These are phyloP conservation scores for Hypoxylon sp. DNA, from an alignment of 2,329 filamentous ascomycete species.

Conservation along the genomic window DNA sequence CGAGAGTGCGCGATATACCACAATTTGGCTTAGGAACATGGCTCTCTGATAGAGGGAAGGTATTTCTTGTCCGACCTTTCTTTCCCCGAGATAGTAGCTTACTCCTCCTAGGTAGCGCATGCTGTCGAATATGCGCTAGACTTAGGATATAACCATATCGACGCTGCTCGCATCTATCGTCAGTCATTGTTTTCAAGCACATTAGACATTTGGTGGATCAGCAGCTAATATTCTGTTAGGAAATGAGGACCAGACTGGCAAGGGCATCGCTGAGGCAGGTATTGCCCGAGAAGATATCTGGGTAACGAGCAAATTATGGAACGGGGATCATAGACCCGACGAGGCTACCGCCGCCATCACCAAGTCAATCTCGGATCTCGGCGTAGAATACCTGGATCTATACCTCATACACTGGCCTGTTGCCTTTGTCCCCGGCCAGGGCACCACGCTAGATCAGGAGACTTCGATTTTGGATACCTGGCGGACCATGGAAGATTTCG, in stretches of 20 bases:
- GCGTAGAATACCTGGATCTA: constrained; percentile 59
- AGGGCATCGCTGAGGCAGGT: constrained; percentile 55
- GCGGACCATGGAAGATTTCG: constrained; percentile 64
- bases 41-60: constrained; percentile 41
- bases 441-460: constrained; percentile 40
- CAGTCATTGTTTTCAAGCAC: neutral
- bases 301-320: constrained; percentile 54
- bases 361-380: constrained; percentile 56
- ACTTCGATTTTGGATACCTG: constrained; percentile 57
- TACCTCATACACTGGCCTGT: constrained; percentile 58
- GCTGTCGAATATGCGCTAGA: constrained; percentile 43
- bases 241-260: constrained; percentile 58
- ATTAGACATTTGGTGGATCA: neutral
- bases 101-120: constrained; percentile 36
- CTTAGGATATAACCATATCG: constrained; percentile 43
- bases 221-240: constrained; percentile 30
- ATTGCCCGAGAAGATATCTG: constrained; percentile 63
- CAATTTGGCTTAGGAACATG: constrained; percentile 44
- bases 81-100: neutral
- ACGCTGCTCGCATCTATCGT: constrained; percentile 45
- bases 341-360: constrained; percentile 55
- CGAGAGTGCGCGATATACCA: constrained; percentile 39
- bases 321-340: constrained; percentile 41
- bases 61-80: constrained; percentile 7
- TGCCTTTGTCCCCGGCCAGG: constrained; percentile 46